Evolutionary conservation across 352 stramenopile genomes (phyloP).

Genomic region (Peronospora belbahrii): DNA sequence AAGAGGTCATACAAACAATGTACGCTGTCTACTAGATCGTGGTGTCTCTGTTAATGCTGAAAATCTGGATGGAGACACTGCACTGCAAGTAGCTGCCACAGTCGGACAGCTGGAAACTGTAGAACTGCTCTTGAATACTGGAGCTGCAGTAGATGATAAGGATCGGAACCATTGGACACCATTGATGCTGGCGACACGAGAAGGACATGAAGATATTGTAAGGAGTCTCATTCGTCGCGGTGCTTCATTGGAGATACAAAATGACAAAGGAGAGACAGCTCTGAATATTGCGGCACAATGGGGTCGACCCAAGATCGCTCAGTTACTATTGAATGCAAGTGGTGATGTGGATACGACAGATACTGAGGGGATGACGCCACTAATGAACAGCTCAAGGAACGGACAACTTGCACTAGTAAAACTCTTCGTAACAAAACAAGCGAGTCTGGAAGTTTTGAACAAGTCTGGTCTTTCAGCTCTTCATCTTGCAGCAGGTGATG

Average conservation of each 20-base stretch:
- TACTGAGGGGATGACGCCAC: slow-evolving; percentile 14
- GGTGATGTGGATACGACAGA: slow-evolving; percentile 11
- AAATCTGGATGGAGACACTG: slow-evolving; percentile 5
- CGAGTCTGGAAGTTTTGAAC: slow-evolving; percentile 3
- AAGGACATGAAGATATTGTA: slow-evolving; percentile 11
- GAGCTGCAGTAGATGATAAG: slow-evolving; percentile 9
- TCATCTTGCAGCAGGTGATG: slow-evolving; percentile 15
- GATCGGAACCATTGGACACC: slow-evolving; percentile 10
- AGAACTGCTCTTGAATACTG: slow-evolving; percentile 14
- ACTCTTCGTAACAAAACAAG: slow-evolving; percentile 12
- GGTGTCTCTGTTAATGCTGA: slow-evolving; percentile 11
- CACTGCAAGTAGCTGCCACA: slow-evolving; percentile 10
- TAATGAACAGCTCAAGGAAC: slow-evolving; percentile 22
- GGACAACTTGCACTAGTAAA: slow-evolving; percentile 14
- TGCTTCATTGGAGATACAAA: slow-evolving; percentile 12
- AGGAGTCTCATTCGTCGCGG: slow-evolving; percentile 3
- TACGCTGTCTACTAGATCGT: slow-evolving; percentile 19
- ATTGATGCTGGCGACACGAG: slow-evolving; percentile 19
- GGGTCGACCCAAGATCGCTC: slow-evolving; percentile 10
- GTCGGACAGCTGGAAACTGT: slow-evolving; percentile 11
- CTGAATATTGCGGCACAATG: slow-evolving; percentile 17
- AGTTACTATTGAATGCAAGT: slow-evolving; percentile 10
- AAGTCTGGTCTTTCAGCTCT: slow-evolving; percentile 13
- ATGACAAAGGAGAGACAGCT: slow-evolving; percentile 10
- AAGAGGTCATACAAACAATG: slow-evolving; percentile 15